Percentiles rank a stretch among this genome's conserved stretches.
Conservation (phyloP, 73 alveolate species). For the Paramecium octaurelia region DNA sequence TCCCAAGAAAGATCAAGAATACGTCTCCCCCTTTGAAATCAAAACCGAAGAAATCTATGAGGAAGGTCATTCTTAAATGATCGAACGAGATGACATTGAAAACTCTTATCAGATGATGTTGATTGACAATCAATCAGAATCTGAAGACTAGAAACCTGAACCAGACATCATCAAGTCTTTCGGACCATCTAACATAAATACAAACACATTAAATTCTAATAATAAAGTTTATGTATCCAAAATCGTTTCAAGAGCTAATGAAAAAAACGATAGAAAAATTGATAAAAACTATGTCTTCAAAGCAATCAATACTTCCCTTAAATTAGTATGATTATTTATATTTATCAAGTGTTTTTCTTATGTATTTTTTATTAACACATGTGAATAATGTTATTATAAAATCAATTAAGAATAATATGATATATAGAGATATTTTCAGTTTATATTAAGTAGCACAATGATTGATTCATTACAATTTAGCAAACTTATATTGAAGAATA, state of each 20-base stretch:
- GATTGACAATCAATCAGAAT: background rate
- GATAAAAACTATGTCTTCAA: background rate
- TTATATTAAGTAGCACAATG: too few species aligned
- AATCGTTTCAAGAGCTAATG: background rate
- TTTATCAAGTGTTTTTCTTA: background rate
- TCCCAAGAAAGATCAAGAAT: background rate
- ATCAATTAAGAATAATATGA: too few species aligned
- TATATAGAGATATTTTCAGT: too few species aligned
- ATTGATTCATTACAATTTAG: too few species aligned
- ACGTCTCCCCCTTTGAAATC: background rate
- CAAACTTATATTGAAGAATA: too few species aligned
- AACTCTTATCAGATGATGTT: conserved; percentile 13
- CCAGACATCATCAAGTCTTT: background rate
- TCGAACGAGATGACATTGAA: conserved; percentile 26
- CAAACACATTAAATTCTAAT: background rate
- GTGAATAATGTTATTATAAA: too few species aligned
- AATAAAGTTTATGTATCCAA: background rate
- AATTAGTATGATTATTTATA: background rate
- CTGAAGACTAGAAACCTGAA: background rate
- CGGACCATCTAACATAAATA: background rate
- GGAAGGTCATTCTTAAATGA: conserved; percentile 41
- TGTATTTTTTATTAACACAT: too few species aligned
- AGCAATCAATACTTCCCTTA: background rate
- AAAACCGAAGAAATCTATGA: background rate
- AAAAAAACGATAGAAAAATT: background rate